Evolutionary conservation across 176 grass and related monocot genomes (phyloP).

Genomic region (Aegilops longissima): DNA sequence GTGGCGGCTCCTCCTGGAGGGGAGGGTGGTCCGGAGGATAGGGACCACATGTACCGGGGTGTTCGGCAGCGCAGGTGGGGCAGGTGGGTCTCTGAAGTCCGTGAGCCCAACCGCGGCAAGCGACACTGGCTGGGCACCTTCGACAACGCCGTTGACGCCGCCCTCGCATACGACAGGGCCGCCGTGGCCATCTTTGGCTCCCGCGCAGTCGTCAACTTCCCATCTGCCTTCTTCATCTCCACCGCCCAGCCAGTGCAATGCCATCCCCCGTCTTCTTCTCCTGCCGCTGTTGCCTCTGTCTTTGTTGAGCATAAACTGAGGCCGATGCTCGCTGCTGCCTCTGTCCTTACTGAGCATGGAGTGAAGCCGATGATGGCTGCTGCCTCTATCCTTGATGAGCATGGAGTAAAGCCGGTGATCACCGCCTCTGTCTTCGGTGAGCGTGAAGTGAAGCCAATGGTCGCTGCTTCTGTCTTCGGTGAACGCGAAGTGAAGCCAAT

Average conservation of each 20-base stretch:
- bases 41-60: slow-evolving; percentile 48
- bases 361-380: neutral
- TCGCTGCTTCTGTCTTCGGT: neutral
- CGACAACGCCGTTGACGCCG: slow-evolving; percentile 44
- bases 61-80: slow-evolving; percentile 69
- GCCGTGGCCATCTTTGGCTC: slow-evolving; percentile 48
- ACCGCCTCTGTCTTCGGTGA: neutral
- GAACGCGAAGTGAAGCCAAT: neutral
- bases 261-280: neutral
- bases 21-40: slow-evolving; percentile 37
- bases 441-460: neutral
- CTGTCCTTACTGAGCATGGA: neutral
- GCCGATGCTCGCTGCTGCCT: neutral
- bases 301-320: slow-evolving; percentile 25
- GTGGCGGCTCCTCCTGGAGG: slow-evolving; percentile 20
- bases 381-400: neutral
- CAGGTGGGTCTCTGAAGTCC: slow-evolving; percentile 74
- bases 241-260: neutral
- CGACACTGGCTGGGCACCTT: slow-evolving; percentile 80
- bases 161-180: slow-evolving; percentile 61
- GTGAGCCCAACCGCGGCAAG: slow-evolving; percentile 39
- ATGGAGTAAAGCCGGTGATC: slow-evolving; percentile 1
- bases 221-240: neutral
- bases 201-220: slow-evolving; percentile 39
- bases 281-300: neutral